These are phyloP conservation scores for Paraphoma chrysanthemicola DNA, from an alignment of 2,329 filamentous ascomycete species.

Conservation along the genomic window DNA sequence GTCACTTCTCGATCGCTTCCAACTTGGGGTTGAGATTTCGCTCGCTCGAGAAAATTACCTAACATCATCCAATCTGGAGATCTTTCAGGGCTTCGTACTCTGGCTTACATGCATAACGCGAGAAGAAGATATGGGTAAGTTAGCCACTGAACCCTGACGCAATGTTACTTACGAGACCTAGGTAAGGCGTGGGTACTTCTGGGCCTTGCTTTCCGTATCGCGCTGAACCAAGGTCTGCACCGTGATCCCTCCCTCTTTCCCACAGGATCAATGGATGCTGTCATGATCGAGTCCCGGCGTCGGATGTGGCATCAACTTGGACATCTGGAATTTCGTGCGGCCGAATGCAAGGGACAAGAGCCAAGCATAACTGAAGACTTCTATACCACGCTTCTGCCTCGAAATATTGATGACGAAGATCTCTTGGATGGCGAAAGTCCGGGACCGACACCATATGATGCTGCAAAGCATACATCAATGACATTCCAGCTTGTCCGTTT, in stretches of 20 bases:
- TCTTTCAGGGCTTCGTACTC: conserved; percentile 47
- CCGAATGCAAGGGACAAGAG: conserved; percentile 49
- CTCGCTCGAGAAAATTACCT: conserved; percentile 46
- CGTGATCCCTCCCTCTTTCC: conserved; percentile 48
- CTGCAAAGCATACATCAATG: conserved; percentile 42
- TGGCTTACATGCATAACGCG: conserved; percentile 48
- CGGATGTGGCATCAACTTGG: conserved; percentile 48
- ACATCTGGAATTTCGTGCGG: conserved; percentile 47
- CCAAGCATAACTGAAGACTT: conserved; percentile 46
- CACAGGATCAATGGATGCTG: conserved; percentile 43
- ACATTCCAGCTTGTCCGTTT: conserved; percentile 46
- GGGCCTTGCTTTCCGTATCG: conserved; percentile 46
- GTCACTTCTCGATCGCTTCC: conserved; percentile 37
- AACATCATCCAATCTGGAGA: conserved; percentile 46
- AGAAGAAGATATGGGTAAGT: conserved; percentile 48
- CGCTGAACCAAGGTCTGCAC: conserved; percentile 47
- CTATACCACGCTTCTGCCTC: conserved; percentile 46
- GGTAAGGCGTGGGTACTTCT: conserved; percentile 48
- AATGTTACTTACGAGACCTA: conserved; percentile 14
- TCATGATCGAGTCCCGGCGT: conserved; percentile 47
- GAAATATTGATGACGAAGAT: conserved; percentile 49
- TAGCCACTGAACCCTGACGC: background rate
- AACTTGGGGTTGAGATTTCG: conserved; percentile 45
- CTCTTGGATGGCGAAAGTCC: conserved; percentile 45
- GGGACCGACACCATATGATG: conserved; percentile 38